These are phyloP conservation scores for Trematosphaeria pertusa DNA, from an alignment of 2,329 filamentous ascomycete genomes.

Conservation along the genomic window DNA sequence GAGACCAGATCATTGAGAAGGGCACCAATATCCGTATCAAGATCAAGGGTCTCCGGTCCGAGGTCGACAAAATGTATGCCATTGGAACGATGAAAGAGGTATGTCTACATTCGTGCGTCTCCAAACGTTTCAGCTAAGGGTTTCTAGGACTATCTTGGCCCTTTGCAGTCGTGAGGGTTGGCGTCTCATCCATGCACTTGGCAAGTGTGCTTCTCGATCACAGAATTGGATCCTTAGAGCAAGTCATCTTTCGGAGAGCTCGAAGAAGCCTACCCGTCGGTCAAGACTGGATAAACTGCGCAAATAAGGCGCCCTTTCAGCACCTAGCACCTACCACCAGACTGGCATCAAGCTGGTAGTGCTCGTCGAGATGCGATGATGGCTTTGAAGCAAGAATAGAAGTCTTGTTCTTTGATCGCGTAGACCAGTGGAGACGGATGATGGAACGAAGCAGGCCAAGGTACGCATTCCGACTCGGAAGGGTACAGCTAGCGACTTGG, in stretches of 20 bases:
- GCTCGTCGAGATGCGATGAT: too few relatives aligned
- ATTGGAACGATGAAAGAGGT: constrained; percentile 94
- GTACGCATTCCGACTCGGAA: constrained; percentile 3
- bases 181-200: constrained; percentile 10
- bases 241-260: too few relatives aligned
- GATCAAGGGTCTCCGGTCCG: constrained; percentile 90
- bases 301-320: too few relatives aligned
- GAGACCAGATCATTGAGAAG: constrained; percentile 91
- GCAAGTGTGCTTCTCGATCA: neutral
- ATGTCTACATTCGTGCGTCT: constrained; percentile 14
- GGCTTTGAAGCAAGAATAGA: too few relatives aligned
- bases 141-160: constrained; percentile 49
- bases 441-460: too few relatives aligned
- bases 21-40: constrained; percentile 93
- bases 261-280: too few relatives aligned
- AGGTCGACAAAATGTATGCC: constrained; percentile 94
- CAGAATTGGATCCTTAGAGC: neutral
- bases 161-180: constrained; percentile 36
- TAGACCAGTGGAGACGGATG: too few relatives aligned
- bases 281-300: too few relatives aligned
- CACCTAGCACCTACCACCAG: too few relatives aligned
- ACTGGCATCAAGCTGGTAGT: too few relatives aligned
- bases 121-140: constrained; percentile 17
- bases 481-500: constrained; percentile 6
- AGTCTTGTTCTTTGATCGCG: too few relatives aligned